Evolutionary conservation across 768 basidiomycete species (phyloP), one percentile per base, ranked within the genome.

Genomic region (Amanita molliuscula): DNA sequence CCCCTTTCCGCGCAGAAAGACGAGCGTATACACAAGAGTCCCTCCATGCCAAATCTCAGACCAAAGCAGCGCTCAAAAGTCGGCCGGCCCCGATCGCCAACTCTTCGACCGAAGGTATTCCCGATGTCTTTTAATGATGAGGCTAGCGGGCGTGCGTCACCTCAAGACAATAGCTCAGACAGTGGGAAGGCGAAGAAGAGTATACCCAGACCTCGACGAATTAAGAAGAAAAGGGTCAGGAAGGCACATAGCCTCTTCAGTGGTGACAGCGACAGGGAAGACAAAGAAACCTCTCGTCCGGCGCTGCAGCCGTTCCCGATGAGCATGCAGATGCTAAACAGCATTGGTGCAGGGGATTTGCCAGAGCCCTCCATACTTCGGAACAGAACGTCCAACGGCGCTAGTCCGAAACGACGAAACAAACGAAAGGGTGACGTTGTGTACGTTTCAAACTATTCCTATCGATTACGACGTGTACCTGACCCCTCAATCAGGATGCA

Each of bases 321-420:
- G 77, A 70, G 63, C 44, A 67, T 71, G 1, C 69, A 74, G 46
- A 49, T 73, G 35, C 63, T 78, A 2, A 59, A 62, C 8, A 69
- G 67, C 42, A 69, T 72, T 41, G 56, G 61, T 2, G 6, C 43
- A 2, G 4, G 42, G 16, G 56, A 59, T 11, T 58, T 57, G 3
- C 56, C 58, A 15, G 42, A 28, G 16, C 26, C 4, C 9, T 34
- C 54, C 50, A 7, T 47, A 6, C 53, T 52, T 6, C 40, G 40
- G 42, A 52, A 42, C 33, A 48, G 21, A 48, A 43, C 23, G 33
- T 50, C 36, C 9, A 5, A 40, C 44, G 47, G 16, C 25, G 23
- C 15, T 15, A 44, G 37, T 18, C 8, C 20, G 7, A 49, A 49
- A 21, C 25, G 6, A 48, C 38, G 16, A 9, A 49, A 49, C 26